Percentiles rank a stretch among this genome's conserved stretches.
Conservation (phyloP, 2,329 filamentous ascomycete genomes). For the Sarocladiaceae sp. region DNA sequence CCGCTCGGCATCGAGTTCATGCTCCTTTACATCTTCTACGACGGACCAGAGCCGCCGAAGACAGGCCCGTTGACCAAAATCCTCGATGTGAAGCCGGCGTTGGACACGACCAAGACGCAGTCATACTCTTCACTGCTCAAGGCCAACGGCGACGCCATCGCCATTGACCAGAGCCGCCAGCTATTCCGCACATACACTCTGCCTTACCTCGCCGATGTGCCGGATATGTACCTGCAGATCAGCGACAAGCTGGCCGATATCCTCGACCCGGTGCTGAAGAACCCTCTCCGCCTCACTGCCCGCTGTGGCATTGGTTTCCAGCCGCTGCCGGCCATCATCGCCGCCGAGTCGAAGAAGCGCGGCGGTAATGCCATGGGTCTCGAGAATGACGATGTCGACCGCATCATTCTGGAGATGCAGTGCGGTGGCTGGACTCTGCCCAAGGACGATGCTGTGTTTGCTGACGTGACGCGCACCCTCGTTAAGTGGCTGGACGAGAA, state of each 20-base stretch:
- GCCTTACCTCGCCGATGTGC: slow-evolving; percentile 16
- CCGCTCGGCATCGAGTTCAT: slow-evolving; percentile 24
- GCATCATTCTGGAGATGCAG: slow-evolving; percentile 1
- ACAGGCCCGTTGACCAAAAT: slow-evolving; percentile 7
- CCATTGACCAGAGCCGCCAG: slow-evolving; percentile 14
- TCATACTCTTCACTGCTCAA: slow-evolving; percentile 38
- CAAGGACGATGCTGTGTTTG: background rate
- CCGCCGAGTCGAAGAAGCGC: background rate
- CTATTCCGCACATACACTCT: slow-evolving; percentile 16
- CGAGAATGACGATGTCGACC: background rate
- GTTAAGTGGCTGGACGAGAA: slow-evolving; percentile 3
- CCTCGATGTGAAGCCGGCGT: slow-evolving; percentile 20
- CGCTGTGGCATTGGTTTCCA: slow-evolving; percentile 5
- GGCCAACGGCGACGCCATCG: slow-evolving; percentile 19
- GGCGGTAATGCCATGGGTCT: slow-evolving; percentile 6
- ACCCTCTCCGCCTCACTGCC: background rate
- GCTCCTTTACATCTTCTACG: slow-evolving; percentile 56
- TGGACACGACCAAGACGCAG: slow-evolving; percentile 41
- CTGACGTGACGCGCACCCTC: background rate
- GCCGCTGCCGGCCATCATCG: slow-evolving; percentile 4
- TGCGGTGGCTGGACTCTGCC: slow-evolving; percentile 2
- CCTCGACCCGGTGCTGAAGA: background rate
- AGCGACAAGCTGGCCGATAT: background rate
- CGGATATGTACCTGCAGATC: slow-evolving; percentile 2
- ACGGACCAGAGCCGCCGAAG: slow-evolving; percentile 45